Percentiles rank a stretch among this genome's conserved stretches.
phyloP scores from a whole-genome alignment of 179 eudicot species.

The Drosera spatulata region DNA sequence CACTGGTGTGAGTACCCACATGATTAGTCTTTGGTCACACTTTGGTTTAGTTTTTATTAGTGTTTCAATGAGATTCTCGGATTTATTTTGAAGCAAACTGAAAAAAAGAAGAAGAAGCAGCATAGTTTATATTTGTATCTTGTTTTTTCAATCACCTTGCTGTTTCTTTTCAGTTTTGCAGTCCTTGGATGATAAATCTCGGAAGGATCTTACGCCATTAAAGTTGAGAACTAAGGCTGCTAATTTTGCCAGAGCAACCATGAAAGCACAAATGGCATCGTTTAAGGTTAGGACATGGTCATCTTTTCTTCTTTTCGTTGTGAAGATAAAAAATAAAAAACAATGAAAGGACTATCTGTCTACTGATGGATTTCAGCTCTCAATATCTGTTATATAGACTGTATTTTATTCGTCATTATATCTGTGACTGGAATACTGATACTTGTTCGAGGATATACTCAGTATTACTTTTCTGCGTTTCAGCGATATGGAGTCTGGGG shows the following conservation, averaged over 20 bases:
- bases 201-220: conserved; percentile 82
- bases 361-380: too few relatives aligned
- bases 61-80: too few relatives aligned
- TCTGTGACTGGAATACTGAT: neutral
- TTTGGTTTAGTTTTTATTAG: too few relatives aligned
- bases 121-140: neutral
- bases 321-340: too few relatives aligned
- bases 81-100: too few relatives aligned
- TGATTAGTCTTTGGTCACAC: too few relatives aligned
- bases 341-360: too few relatives aligned
- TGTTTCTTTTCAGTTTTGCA: conserved; percentile 56
- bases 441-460: neutral
- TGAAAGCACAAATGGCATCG: conserved; percentile 86
- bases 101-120: too few relatives aligned
- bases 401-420: neutral
- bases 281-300: conserved; percentile 41
- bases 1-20: too few relatives aligned
- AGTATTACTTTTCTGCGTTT: conserved; percentile 5
- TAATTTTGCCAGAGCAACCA: conserved; percentile 88
- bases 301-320: neutral
- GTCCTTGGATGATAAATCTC: conserved; percentile 78
- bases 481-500: conserved; percentile 96
- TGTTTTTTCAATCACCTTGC: neutral
- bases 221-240: conserved; percentile 93
- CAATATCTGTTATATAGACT: too few relatives aligned